A percentile compares a stretch with the other conserved stretches of the same genome.
phyloP scores from a whole-genome alignment of 345 rosid species.

The Boechera stricta region DNA sequence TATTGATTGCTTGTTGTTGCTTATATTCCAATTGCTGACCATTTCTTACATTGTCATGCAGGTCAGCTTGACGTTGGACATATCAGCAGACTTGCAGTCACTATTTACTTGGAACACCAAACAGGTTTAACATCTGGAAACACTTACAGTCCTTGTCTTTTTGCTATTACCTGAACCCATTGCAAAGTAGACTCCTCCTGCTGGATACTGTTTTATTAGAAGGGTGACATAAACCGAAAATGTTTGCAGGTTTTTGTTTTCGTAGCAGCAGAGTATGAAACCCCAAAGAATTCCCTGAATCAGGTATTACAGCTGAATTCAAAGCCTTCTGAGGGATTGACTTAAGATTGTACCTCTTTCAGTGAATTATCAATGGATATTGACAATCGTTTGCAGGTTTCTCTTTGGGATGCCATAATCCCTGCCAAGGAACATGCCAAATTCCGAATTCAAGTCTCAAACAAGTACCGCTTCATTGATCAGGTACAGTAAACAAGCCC shows the following conservation, averaged over 20 bases:
- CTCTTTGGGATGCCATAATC: conserved; percentile 96
- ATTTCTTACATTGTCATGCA: conserved; percentile 45
- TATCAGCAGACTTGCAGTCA: conserved; percentile 85
- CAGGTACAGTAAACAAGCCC: conserved; percentile 56
- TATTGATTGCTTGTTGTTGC: conserved; percentile 7
- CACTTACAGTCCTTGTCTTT: background rate
- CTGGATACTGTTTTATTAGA: background rate
- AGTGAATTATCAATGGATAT: background rate
- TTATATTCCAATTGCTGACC: conserved; percentile 3
- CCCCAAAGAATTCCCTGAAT: conserved; percentile 78
- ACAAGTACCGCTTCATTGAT: conserved; percentile 93
- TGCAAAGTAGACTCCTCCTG: background rate
- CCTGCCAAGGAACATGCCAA: conserved; percentile 81
- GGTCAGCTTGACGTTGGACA: conserved; percentile 92
- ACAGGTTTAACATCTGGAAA: conserved; percentile 60
- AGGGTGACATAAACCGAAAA: background rate
- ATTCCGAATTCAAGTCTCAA: conserved; percentile 73
- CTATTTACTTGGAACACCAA: conserved; percentile 98
- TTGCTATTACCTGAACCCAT: conserved; percentile 9
- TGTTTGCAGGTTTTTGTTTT: conserved; percentile 77
- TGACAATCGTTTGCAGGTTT: conserved; percentile 55
- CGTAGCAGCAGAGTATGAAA: conserved; percentile 87
- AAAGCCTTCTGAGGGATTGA: background rate
- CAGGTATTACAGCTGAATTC: conserved; percentile 59
- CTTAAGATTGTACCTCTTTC: background rate